A percentile compares a stretch with the other conserved stretches of the same genome.
These are phyloP conservation scores for Amesomyces nigricolor DNA, from an alignment of 2,329 filamentous ascomycete species.

Conservation along the genomic window DNA sequence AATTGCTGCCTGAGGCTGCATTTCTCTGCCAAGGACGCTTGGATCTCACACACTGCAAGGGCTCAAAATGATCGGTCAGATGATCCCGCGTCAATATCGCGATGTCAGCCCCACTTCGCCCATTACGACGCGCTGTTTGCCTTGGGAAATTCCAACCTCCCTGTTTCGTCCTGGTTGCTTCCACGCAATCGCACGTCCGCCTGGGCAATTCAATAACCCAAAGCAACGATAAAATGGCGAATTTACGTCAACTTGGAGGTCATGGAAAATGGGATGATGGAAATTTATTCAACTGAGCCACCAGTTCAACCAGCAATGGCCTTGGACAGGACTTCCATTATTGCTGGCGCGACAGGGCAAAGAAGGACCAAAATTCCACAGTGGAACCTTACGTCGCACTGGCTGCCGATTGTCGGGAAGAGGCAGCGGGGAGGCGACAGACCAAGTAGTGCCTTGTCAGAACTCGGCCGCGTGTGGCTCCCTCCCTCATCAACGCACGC, in stretches of 20 bases:
- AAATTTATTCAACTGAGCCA: too few relatives aligned
- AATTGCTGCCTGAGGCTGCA: neutral
- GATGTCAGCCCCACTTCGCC: constrained; percentile 10
- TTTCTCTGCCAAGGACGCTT: neutral
- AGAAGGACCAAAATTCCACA: neutral
- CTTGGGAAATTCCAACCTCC: constrained; percentile 4
- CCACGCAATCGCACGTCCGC: neutral
- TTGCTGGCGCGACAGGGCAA: neutral
- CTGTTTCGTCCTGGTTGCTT: neutral
- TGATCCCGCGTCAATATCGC: constrained; percentile 26
- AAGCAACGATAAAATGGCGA: too few relatives aligned
- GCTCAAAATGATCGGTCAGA: constrained; percentile 17
- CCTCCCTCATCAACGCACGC: neutral
- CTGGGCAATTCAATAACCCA: neutral
- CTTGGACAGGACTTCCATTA: too few relatives aligned
- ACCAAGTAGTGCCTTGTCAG: neutral
- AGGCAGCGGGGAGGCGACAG: neutral
- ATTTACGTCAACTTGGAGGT: too few relatives aligned
- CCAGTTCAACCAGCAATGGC: too few relatives aligned
- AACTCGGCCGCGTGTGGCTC: neutral
- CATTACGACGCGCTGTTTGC: constrained; percentile 17
- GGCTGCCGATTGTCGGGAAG: neutral
- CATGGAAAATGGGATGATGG: too few relatives aligned
- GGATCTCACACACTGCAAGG: neutral
- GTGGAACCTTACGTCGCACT: neutral